Percentiles rank a stretch among this genome's conserved stretches.
Evolutionary conservation across 805 yeast genomes (phyloP).

Genomic region (Scheffersomyces coipomensis): DNA sequence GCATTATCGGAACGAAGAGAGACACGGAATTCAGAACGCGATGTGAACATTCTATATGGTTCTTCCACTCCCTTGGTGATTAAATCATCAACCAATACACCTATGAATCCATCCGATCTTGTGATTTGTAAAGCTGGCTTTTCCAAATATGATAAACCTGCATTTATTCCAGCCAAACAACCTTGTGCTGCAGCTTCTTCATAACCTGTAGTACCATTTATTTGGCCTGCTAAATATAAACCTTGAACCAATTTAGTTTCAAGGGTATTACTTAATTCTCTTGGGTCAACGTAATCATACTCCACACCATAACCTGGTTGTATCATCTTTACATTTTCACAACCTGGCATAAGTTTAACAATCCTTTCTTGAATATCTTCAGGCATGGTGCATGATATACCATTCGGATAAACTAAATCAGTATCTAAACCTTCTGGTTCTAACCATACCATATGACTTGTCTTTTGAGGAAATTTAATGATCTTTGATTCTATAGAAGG

Average conservation of each 20-base stretch:
- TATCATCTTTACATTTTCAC: conserved; percentile 81
- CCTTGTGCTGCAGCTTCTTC: conserved; percentile 99
- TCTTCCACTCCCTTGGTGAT: conserved; percentile 95
- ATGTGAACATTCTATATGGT: conserved; percentile 97
- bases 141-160: conserved; percentile 58
- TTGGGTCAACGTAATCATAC: conserved; percentile 93
- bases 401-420: conserved; percentile 91
- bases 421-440: conserved; percentile 95
- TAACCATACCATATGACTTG: conserved; percentile 82
- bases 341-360: conserved; percentile 78
- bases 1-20: conserved; percentile 94
- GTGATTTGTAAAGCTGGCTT: conserved; percentile 51
- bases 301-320: conserved; percentile 99
- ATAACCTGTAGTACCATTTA: conserved; percentile 97
- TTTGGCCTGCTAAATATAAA: conserved; percentile 90
- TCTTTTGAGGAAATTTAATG: conserved; percentile 73
- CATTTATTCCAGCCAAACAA: conserved; percentile 90
- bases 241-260: conserved; percentile 83
- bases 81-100: conserved; percentile 90
- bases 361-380: conserved; percentile 80
- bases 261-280: conserved; percentile 72
- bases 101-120: conserved; percentile 85
- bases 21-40: conserved; percentile 90
- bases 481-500: conserved; percentile 94
- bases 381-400: conserved; percentile 95